Evolutionary conservation across 352 stramenopile species (phyloP).

Genomic region (Detonula confervacea): DNA sequence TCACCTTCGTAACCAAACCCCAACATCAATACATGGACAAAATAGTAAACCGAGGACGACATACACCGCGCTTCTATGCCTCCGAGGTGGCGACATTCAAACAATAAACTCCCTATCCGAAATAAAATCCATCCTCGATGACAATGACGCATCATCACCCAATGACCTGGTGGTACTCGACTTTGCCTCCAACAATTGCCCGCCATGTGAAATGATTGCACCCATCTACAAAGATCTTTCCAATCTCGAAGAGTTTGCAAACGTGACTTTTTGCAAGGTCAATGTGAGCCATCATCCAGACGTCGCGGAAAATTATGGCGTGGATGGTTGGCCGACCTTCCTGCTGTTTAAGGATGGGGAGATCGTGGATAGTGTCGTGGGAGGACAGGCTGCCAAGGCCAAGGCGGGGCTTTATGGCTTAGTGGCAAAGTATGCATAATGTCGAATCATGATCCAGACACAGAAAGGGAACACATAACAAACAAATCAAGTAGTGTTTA

Average conservation of each 20-base stretch:
- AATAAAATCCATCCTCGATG: slow-evolving; percentile 29
- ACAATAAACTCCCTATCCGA: slow-evolving; percentile 31
- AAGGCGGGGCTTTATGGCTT: slow-evolving; percentile 22
- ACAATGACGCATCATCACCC: slow-evolving; percentile 10
- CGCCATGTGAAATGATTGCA: slow-evolving; percentile 44
- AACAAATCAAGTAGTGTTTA: too few relatives aligned
- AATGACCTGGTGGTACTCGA: slow-evolving; percentile 30
- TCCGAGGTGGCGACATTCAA: slow-evolving; percentile 21
- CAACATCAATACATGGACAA: too few relatives aligned
- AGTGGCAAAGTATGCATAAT: slow-evolving; percentile 16
- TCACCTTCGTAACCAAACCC: too few relatives aligned
- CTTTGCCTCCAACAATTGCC: slow-evolving; percentile 45
- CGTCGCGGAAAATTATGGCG: slow-evolving; percentile 28
- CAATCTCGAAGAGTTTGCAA: slow-evolving; percentile 15
- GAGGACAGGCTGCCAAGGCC: slow-evolving; percentile 24
- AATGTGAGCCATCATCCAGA: slow-evolving; percentile 45
- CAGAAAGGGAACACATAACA: too few relatives aligned
- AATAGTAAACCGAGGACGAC: too few relatives aligned
- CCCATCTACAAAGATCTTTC: slow-evolving; percentile 40
- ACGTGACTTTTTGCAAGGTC: slow-evolving; percentile 32
- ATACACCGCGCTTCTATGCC: not conserved
- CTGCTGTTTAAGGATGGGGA: slow-evolving; percentile 28
- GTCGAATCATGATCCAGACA: too few relatives aligned
- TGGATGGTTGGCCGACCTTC: slow-evolving; percentile 47
- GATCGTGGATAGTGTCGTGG: slow-evolving; percentile 19